These are phyloP conservation scores for Pythium plurisporium DNA, from an alignment of 352 stramenopile genomes.

Conservation along the genomic window DNA sequence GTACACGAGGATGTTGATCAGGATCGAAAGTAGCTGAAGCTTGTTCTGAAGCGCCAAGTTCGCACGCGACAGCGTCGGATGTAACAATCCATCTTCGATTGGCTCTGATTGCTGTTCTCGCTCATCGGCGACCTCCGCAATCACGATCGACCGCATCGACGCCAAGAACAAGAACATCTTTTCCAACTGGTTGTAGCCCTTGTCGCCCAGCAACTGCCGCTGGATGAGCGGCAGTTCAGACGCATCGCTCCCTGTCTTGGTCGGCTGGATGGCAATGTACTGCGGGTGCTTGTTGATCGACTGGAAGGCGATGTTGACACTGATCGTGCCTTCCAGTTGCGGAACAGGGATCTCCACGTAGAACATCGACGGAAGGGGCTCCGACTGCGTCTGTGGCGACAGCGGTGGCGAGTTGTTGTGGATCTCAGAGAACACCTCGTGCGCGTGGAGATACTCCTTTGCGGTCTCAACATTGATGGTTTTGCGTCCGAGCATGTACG, in stretches of 20 bases:
- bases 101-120: neutral
- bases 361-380: slow-evolving; percentile 72
- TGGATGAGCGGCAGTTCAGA: slow-evolving; percentile 45
- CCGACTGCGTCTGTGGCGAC: slow-evolving; percentile 26
- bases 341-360: slow-evolving; percentile 80
- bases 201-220: slow-evolving; percentile 70
- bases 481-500: slow-evolving; percentile 81
- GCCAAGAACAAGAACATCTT: slow-evolving; percentile 83
- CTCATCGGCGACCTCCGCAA: slow-evolving; percentile 25
- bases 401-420: slow-evolving; percentile 38
- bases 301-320: slow-evolving; percentile 81
- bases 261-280: slow-evolving; percentile 74
- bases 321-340: slow-evolving; percentile 61
- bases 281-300: slow-evolving; percentile 71
- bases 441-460: slow-evolving; percentile 78
- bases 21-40: slow-evolving; percentile 72
- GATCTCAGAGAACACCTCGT: slow-evolving; percentile 76
- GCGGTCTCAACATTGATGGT: slow-evolving; percentile 80
- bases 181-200: slow-evolving; percentile 85
- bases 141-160: slow-evolving; percentile 76
- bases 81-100: too few species aligned
- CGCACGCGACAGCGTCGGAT: slow-evolving; percentile 31
- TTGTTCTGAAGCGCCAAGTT: slow-evolving; percentile 83
- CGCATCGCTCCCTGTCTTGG: slow-evolving; percentile 13
- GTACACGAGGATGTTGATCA: slow-evolving; percentile 82